Evolutionary conservation across 1,139 yeast genomes (phyloP), one percentile per base, ranked within the genome.

Genomic region (Yamadazyma oceani): DNA sequence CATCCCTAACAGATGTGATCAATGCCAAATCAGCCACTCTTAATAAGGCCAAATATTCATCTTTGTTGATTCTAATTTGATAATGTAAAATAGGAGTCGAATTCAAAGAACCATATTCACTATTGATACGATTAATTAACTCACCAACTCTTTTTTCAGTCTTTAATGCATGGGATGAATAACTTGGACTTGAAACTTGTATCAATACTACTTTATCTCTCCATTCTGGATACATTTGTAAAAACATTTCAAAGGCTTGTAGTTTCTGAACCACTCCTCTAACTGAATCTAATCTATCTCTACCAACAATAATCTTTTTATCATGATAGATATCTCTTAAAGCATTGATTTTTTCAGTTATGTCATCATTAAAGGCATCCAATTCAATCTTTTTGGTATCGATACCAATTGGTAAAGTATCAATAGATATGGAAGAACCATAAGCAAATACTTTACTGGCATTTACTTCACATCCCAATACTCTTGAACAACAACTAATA

Each of bases 211-310:
- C 96, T 43, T 83, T 79, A 31, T 83, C 89, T 44, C 85, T 73
- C 95, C 95, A 88, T 52, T 88, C 90, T 1, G 98, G 98, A 53
- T 80, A 89, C 84, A 86, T 80, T 42, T 83, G 86, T 48, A 92
- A 68, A 50, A 92, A 87, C 66, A 81, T 78, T 49, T 83, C 92
- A 58, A 80, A 85, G 0, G 95, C 94, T 58, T 85, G 84, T 32
- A 86, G 60, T 54, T 86, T 86, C 57, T 86, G 95, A 4, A 82
- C 78, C 26, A 86, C 92, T 22, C 95, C 95, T 48, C 94, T 75
- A 16, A 85, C 95, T 9, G 81, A 66, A 54, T 86, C 94, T 40
- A 86, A 69, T 40, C 95, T 64, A 56, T 87, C 96, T 60, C 95
- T 78, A 24, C 95, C 95, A 31, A 87, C 82, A 47, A 87, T 83